These are phyloP conservation scores for Fusarium sp. DNA, from an alignment of 2,329 filamentous ascomycete species.

Conservation along the genomic window DNA sequence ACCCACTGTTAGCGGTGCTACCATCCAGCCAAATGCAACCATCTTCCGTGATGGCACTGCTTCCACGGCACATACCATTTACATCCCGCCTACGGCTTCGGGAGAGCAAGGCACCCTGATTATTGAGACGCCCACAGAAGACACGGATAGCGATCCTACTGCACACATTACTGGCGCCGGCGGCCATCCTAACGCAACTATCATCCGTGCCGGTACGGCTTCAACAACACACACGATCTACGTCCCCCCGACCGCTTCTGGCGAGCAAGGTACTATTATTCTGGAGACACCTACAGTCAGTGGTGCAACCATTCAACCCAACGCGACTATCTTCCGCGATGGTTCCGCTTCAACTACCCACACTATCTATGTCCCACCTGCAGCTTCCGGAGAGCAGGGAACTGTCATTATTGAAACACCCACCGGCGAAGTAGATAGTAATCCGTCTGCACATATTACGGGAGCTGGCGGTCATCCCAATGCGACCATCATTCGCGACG, in stretches of 20 bases:
- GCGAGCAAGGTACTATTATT: background rate
- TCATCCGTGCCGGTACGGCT: background rate
- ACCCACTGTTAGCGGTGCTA: background rate
- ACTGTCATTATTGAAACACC: conserved; percentile 8
- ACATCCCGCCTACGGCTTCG: conserved; percentile 4
- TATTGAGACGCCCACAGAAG: conserved; percentile 25
- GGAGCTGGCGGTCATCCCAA: background rate
- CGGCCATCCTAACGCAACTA: background rate
- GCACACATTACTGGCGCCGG: background rate
- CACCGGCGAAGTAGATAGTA: background rate
- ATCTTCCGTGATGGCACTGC: conserved; percentile 21
- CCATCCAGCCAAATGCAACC: conserved; percentile 4
- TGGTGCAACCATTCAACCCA: too few relatives aligned
- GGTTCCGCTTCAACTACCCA: background rate
- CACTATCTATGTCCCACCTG: background rate
- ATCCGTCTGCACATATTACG: too few relatives aligned
- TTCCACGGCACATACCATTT: background rate
- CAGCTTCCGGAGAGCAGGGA: background rate
- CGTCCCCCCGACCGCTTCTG: background rate
- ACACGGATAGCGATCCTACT: background rate
- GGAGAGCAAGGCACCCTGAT: conserved; percentile 15
- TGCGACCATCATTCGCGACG: conserved; percentile 10
- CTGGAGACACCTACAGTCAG: background rate
- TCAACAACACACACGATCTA: conserved; percentile 7
- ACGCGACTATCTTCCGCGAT: conserved; percentile 1